Evolutionary conservation across 768 basidiomycete genomes (phyloP).

Genomic region (Coprinopsis strossmayeri): DNA sequence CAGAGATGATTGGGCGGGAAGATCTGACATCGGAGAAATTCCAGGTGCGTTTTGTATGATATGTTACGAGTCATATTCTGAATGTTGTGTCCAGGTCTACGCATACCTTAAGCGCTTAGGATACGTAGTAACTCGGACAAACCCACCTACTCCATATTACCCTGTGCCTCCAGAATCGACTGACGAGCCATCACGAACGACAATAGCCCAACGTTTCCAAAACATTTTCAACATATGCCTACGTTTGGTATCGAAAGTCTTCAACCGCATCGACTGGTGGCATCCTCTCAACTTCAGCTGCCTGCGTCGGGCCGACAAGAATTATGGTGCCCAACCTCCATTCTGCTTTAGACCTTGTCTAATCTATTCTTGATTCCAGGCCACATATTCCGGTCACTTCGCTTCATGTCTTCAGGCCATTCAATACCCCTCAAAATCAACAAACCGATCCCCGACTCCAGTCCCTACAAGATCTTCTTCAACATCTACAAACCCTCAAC

Average conservation of each 20-base stretch:
- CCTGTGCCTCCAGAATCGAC: conserved; percentile 35
- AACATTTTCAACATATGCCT: conserved; percentile 27
- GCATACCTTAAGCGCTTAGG: conserved; percentile 90
- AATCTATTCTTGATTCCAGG: conserved; percentile 31
- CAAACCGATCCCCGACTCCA: conserved; percentile 11
- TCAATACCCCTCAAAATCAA: conserved; percentile 35
- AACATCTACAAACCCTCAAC: conserved; percentile 91
- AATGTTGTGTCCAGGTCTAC: conserved; percentile 59
- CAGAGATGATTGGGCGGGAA: conserved; percentile 76
- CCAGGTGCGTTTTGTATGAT: conserved; percentile 48
- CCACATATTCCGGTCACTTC: conserved; percentile 59
- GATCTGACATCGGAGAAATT: conserved; percentile 80
- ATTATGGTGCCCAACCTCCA: conserved; percentile 33
- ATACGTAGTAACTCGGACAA: conserved; percentile 78
- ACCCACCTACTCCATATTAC: conserved; percentile 52
- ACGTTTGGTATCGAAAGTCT: conserved; percentile 23
- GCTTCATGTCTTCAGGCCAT: conserved; percentile 70
- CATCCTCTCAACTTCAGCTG: conserved; percentile 42
- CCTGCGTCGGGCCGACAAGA: conserved; percentile 45
- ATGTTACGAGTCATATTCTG: conserved; percentile 1
- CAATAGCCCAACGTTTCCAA: conserved; percentile 28
- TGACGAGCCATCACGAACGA: conserved; percentile 13
- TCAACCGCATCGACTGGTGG: conserved; percentile 56
- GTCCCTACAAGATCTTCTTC: conserved; percentile 80
- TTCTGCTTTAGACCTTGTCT: conserved; percentile 38